These are phyloP conservation scores for Phyllosticta citribraziliensis DNA, from an alignment of 2,329 filamentous ascomycete species.

Conservation along the genomic window DNA sequence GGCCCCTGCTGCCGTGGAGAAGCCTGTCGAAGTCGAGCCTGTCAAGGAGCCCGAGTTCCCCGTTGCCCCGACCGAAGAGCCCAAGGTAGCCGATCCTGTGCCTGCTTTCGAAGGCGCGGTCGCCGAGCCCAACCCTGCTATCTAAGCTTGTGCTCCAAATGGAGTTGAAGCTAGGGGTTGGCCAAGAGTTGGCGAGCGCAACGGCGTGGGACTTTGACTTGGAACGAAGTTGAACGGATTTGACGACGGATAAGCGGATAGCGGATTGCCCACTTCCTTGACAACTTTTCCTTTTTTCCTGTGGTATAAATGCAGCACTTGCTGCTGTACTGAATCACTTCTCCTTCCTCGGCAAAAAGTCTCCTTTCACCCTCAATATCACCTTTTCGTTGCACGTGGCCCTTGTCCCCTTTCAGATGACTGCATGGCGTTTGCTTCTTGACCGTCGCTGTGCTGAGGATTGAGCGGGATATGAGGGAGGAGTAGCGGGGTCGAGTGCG, in stretches of 20 bases:
- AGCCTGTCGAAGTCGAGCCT: conserved; percentile 23
- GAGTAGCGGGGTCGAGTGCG: neutral
- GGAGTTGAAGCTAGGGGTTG: neutral
- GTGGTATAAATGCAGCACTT: neutral
- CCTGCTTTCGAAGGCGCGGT: neutral
- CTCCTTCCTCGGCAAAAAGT: neutral
- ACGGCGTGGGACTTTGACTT: neutral
- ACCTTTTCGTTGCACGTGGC: neutral
- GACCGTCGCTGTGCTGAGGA: neutral
- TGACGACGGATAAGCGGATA: conserved; percentile 4
- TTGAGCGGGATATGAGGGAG: neutral
- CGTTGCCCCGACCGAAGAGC: conserved; percentile 19
- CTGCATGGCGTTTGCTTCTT: neutral
- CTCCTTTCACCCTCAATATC: neutral
- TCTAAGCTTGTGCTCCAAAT: neutral
- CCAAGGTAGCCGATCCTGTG: neutral
- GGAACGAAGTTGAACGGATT: conserved; percentile 8
- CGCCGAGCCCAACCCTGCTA: neutral
- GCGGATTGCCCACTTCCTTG: neutral
- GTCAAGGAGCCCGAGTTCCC: conserved; percentile 26
- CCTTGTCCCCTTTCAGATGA: neutral
- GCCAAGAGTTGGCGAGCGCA: neutral
- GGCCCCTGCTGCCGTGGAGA: neutral
- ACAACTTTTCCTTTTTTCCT: neutral
- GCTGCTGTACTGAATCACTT: neutral